Base-by-base conservation (phyloP, 116 monocot species). In the Trichopus zeylanicus region DNA sequence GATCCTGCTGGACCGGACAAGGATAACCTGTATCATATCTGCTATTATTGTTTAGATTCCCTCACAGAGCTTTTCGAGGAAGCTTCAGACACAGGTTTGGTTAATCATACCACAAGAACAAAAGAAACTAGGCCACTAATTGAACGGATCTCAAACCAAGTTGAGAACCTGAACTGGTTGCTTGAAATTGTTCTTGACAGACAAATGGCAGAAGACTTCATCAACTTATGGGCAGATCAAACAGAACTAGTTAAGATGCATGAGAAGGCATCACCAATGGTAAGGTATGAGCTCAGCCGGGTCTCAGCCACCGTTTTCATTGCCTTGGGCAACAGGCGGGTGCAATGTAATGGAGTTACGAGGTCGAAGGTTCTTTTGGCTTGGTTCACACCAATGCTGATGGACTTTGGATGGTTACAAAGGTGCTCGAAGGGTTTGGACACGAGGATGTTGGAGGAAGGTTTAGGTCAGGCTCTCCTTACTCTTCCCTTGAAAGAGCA, bases 351-450 rank as follows among this genome's bases (percentile, higher is more conserved):
- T 28, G 71, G 84, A 3, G 82, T 78, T 1, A 51, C 67, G 37
- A 81, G 97, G 56, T 47, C 47, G 15, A 51, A 47, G 5, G 77
- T 91, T 15, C 72, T 97, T 11, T 18, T 39, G 1, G 60, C 63
- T 33, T 97, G 97, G 97, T 87, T 97, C 53, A 60, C 69, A 23
- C 91, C 91, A 1, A 77, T 91, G 78, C 31, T 97, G 31, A 23
- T 68, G 59, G 97, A 97, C 62, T 97, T 97, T 48, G 97, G 91
- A 6, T 97, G 97, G 97, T 57, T 97, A 19, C 84, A 87, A 59
- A 74, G 97, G 53, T 85, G 91, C 62, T 57, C 81, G 1, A 87
- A 84, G 55, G 91, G 97, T 25, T 51, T 87, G 18, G 91, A 97
- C 68, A 37, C 85, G 55, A 74, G 91, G 73, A 53, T 68, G 48